Percentiles rank a stretch among this genome's conserved stretches.
Conservation (phyloP, 768 basidiomycete species). For the Rhizopogon vesiculosus region DNA sequence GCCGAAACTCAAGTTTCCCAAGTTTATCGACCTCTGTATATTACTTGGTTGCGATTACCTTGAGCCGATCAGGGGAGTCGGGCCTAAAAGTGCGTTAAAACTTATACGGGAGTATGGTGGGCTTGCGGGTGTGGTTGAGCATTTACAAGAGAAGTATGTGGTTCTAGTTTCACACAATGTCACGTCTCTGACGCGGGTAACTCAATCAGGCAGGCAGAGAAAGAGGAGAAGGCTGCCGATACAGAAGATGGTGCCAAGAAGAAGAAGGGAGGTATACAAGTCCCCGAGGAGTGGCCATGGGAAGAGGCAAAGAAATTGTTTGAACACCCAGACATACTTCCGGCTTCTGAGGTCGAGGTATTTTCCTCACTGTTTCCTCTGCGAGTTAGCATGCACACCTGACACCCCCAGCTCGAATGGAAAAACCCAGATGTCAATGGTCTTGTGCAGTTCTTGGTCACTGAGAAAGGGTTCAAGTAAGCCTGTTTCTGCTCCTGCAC, state of each 20-base stretch:
- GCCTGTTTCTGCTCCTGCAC: slow-evolving; percentile 19
- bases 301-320: slow-evolving; percentile 92
- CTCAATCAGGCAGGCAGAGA: slow-evolving; percentile 28
- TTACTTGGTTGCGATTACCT: slow-evolving; percentile 97
- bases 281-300: slow-evolving; percentile 98
- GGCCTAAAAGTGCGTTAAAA: slow-evolving; percentile 94
- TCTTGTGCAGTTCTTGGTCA: slow-evolving; percentile 88
- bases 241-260: slow-evolving; percentile 34
- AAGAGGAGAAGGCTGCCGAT: slow-evolving; percentile 39
- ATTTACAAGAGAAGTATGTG: slow-evolving; percentile 71
- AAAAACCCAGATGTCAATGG: slow-evolving; percentile 89
- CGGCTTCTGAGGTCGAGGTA: slow-evolving; percentile 84
- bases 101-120: slow-evolving; percentile 78
- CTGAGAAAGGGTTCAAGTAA: slow-evolving; percentile 96
- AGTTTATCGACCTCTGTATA: slow-evolving; percentile 97
- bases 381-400: background rate
- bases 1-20: background rate
- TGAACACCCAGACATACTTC: slow-evolving; percentile 82
- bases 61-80: slow-evolving; percentile 96
- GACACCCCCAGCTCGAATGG: slow-evolving; percentile 76
- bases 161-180: background rate
- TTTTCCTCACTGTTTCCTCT: background rate
- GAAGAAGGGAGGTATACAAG: slow-evolving; percentile 69
- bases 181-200: background rate
- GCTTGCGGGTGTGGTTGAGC: slow-evolving; percentile 68